phyloP scores from a whole-genome alignment of 768 basidiomycete genomes.

The Tubosaeta sp. region DNA sequence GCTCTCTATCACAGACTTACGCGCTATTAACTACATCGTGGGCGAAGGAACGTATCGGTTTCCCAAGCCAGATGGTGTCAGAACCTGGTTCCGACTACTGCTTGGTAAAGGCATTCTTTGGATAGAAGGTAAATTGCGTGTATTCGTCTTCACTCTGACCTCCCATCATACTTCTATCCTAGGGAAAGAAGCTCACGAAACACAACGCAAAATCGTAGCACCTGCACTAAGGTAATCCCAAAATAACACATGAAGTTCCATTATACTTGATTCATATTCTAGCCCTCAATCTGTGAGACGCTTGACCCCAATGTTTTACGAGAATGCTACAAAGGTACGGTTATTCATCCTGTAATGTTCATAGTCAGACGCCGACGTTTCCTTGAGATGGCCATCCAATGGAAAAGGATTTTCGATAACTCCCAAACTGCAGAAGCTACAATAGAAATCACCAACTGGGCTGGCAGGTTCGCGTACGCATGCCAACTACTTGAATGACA shows the following conservation, averaged over 20 bases:
- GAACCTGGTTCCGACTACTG: slow-evolving; percentile 59
- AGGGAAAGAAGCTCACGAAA: slow-evolving; percentile 58
- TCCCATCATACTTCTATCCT: neutral
- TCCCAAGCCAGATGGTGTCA: slow-evolving; percentile 59
- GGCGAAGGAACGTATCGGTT: slow-evolving; percentile 53
- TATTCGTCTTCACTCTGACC: too few species aligned
- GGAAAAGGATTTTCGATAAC: slow-evolving; percentile 44
- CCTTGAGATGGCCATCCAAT: slow-evolving; percentile 42
- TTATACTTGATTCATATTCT: slow-evolving; percentile 1
- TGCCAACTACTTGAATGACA: neutral
- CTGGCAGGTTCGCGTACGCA: slow-evolving; percentile 56
- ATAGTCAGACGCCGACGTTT: slow-evolving; percentile 2
- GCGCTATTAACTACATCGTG: slow-evolving; percentile 51
- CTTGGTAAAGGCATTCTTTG: slow-evolving; percentile 63
- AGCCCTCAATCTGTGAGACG: slow-evolving; percentile 53
- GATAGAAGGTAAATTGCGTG: slow-evolving; percentile 64
- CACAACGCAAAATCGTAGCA: slow-evolving; percentile 47
- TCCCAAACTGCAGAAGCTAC: slow-evolving; percentile 37
- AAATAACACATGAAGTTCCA: neutral
- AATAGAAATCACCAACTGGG: slow-evolving; percentile 57
- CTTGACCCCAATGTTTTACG: slow-evolving; percentile 49
- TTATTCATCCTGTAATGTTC: neutral
- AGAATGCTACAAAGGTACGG: slow-evolving; percentile 44
- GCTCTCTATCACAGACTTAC: slow-evolving; percentile 52
- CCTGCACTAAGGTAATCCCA: slow-evolving; percentile 52